A percentile compares a stretch with the other conserved stretches of the same genome.
Evolutionary conservation across 2,329 filamentous ascomycete genomes (phyloP).

Genomic region (Neopestalotiopsis sp.): DNA sequence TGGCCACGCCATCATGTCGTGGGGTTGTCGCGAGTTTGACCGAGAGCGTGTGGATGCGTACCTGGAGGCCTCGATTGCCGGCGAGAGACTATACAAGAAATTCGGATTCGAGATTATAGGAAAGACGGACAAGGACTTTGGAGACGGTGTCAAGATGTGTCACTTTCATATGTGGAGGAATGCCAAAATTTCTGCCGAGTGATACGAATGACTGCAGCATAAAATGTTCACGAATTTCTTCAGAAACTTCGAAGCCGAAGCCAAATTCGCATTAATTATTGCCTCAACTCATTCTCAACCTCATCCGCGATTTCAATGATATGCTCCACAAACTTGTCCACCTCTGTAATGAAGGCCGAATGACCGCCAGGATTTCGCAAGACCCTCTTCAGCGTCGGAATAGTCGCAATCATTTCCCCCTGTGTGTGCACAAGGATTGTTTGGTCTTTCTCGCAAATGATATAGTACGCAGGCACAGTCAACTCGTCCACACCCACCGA

Average conservation of each 20-base stretch:
- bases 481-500: background rate
- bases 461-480: background rate
- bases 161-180: conserved; percentile 4
- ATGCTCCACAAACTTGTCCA: background rate
- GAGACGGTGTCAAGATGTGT: background rate
- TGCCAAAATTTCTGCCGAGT: background rate
- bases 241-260: background rate
- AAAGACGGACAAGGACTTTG: background rate
- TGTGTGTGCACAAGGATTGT: background rate
- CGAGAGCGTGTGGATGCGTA: background rate
- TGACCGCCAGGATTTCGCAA: conserved; percentile 1
- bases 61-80: background rate
- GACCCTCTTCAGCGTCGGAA: background rate
- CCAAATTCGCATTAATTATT: background rate
- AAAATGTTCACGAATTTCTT: no score
- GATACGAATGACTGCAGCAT: background rate
- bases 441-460: background rate
- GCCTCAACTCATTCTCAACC: background rate
- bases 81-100: background rate
- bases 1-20: background rate
- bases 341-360: background rate
- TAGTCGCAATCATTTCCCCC: background rate
- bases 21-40: background rate
- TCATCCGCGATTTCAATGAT: background rate
- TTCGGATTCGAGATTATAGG: background rate